A percentile compares a stretch with the other conserved stretches of the same genome.
Conservation (phyloP, 768 basidiomycete species). For the Cystofilobasidium macerans region DNA sequence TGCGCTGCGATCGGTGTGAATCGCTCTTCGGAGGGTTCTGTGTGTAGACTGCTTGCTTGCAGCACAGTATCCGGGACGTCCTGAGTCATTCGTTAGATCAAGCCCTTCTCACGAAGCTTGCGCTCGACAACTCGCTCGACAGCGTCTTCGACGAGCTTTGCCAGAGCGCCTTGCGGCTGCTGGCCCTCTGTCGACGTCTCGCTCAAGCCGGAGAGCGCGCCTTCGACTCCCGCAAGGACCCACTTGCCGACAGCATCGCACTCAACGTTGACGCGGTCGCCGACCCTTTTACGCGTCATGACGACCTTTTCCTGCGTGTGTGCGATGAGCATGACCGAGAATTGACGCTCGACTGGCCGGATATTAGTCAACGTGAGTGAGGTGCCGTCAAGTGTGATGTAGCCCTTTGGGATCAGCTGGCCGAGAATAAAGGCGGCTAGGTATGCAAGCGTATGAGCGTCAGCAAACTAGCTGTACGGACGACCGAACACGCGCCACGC, state of each 20-base stretch:
- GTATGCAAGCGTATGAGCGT: conserved; percentile 31
- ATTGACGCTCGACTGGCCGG: conserved; percentile 47
- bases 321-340: conserved; percentile 88
- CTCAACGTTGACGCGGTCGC: conserved; percentile 84
- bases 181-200: not conserved
- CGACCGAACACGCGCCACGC: conserved; percentile 26
- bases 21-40: too few relatives aligned
- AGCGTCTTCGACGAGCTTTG: not conserved
- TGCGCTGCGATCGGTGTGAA: too few relatives aligned
- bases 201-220: conserved; percentile 32
- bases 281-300: conserved; percentile 59
- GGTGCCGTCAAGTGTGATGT: conserved; percentile 84
- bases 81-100: not conserved
- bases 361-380: conserved; percentile 83
- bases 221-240: conserved; percentile 23
- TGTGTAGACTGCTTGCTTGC: too few relatives aligned
- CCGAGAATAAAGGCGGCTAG: conserved; percentile 54
- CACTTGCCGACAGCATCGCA: conserved; percentile 70
- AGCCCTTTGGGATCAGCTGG: conserved; percentile 88
- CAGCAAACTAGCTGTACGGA: not conserved
- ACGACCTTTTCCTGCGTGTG: conserved; percentile 86
- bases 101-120: not conserved
- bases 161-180: not conserved
- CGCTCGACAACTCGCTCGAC: not conserved
- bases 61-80: too few relatives aligned